Percentiles rank a stretch among this genome's conserved stretches.
Conservation (phyloP, 257 asterid genomes). For the Gynochthodes officinalis region DNA sequence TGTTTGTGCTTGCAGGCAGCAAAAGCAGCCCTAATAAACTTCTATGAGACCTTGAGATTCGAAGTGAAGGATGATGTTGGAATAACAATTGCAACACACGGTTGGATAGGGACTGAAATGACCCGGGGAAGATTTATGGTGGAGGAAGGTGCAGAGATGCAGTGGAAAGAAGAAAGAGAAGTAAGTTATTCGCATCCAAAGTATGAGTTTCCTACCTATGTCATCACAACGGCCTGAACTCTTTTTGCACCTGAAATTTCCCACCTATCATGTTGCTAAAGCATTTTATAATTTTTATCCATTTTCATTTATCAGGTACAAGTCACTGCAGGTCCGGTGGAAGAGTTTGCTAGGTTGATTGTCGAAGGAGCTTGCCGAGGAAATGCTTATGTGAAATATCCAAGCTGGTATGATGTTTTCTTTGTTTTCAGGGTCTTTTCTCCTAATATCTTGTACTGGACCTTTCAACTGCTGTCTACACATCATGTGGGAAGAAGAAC, state of each 20-base stretch:
- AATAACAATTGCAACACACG: conserved; percentile 80
- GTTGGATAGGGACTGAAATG: conserved; percentile 89
- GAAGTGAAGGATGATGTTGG: conserved; percentile 74
- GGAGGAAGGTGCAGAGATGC: conserved; percentile 98
- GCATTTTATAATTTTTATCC: neutral
- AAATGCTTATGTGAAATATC: conserved; percentile 72
- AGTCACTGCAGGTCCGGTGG: conserved; percentile 67
- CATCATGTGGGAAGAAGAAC: conserved; percentile 49
- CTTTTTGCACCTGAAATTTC: too few species aligned
- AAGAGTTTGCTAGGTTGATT: conserved; percentile 73
- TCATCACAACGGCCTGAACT: too few species aligned
- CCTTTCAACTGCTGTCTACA: conserved; percentile 54
- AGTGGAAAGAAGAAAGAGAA: conserved; percentile 95
- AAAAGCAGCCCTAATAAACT: conserved; percentile 73
- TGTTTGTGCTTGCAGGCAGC: conserved; percentile 54
- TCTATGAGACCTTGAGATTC: conserved; percentile 80
- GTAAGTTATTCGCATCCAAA: too few species aligned
- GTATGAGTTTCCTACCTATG: too few species aligned
- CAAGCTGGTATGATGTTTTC: conserved; percentile 84
- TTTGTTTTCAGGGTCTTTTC: conserved; percentile 73
- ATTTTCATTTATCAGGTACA: conserved; percentile 43
- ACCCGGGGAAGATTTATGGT: conserved; percentile 67
- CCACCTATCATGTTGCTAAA: neutral
- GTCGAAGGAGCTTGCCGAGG: conserved; percentile 81
- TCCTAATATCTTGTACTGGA: conserved; percentile 76